phyloP scores from a whole-genome alignment of 163 green algal species.

The Smithsoniella earleae region DNA sequence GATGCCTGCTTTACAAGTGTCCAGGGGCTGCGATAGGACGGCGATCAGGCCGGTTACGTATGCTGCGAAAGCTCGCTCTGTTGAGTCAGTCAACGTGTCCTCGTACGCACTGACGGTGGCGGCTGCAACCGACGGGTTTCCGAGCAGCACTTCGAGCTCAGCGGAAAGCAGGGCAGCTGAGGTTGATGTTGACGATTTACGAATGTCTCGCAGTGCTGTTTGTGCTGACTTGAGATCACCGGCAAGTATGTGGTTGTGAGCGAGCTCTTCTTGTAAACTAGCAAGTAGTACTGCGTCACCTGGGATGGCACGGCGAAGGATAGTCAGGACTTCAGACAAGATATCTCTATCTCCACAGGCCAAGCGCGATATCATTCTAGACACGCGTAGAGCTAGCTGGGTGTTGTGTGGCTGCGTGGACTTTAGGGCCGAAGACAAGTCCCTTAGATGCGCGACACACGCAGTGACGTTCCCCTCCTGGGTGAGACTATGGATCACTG shows the following conservation, averaged over 20 bases:
- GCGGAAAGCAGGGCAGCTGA: not conserved
- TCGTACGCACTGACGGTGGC: constrained; percentile 2
- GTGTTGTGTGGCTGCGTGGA: constrained; percentile 24
- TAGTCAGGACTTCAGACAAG: too few relatives aligned
- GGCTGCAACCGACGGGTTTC: not conserved
- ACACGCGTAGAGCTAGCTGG: not conserved
- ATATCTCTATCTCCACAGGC: constrained; percentile 5
- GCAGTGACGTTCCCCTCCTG: not conserved
- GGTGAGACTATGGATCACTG: constrained; percentile 20
- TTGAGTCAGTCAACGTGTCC: not conserved
- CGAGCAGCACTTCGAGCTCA: not conserved
- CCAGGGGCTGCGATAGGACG: constrained; percentile 1
- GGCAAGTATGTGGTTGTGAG: not conserved
- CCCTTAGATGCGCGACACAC: constrained; percentile 1
- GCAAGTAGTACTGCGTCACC: too few relatives aligned
- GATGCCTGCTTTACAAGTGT: not conserved
- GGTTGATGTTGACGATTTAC: not conserved
- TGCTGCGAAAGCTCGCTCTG: not conserved
- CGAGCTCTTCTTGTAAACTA: too few relatives aligned
- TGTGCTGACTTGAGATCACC: not conserved
- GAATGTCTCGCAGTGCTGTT: not conserved
- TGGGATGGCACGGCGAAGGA: too few relatives aligned
- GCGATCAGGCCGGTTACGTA: not conserved
- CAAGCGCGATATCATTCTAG: not conserved
- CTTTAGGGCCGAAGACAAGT: not conserved